Base-by-base conservation (phyloP, 1,284 basidiomycete species). In the Irpex sp. region DNA sequence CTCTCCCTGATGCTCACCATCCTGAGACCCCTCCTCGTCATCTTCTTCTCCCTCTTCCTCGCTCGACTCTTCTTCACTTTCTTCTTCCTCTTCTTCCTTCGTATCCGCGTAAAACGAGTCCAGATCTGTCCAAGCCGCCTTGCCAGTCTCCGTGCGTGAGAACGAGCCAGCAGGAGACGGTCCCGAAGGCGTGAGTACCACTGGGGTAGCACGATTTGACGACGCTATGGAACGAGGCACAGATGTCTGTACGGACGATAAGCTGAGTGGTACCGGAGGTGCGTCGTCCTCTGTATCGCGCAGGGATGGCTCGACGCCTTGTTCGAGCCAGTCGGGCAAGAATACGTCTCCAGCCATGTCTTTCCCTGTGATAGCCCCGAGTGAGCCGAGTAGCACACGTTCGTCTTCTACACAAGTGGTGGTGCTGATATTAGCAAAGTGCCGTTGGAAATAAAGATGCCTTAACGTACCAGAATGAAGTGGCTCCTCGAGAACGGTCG, bases 21-120 rank as follows among this genome's bases (percentile, higher is more conserved):
- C 71, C 8, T 68, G 74, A 3, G 51, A n/a, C 2, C 9, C 49
- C 43, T 68, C 74, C 37, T 81, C 85, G 54, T 84, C 66, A 1
- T 68, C 69, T 8, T 65, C 68, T 0, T 69, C 71, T 1, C 71
- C 70, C 1, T 69, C 71, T 0, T 68, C 71, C 2, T 72, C 72
- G 5, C 69, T 73, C 4, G 69, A 69, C 1, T 69, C 72, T n/a
- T 72, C 74, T 6, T 72, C 72, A 1, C 68, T 70, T 2, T 70
- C 72, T 15, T 74, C 74, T 0, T 69, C 70, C 1, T 69, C 71
- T 19, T 72, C 70, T 19, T 70, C 68, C 1, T 71, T 68, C 7
- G 68, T 65, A 49, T 74, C 74, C 11, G 72, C 87, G 69, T 92
- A 92, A 71, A 93, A 93, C 63, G 82, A 79, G 69, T 92, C 88